Conservation (phyloP, 2,329 filamentous ascomycete genomes). For the Cladophialophora yegresii region DNA sequence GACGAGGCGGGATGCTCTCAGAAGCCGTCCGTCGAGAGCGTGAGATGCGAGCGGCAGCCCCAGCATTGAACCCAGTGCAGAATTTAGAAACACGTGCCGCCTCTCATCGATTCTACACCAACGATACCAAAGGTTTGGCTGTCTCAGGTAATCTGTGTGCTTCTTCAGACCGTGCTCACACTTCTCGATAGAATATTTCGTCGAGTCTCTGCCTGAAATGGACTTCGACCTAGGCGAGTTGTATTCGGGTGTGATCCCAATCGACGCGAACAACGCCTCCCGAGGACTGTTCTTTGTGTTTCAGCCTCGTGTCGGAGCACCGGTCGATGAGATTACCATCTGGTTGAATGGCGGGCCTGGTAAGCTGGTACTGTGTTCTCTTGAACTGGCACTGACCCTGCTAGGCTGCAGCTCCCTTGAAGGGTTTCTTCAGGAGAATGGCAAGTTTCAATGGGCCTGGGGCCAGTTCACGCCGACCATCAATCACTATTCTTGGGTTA, state of each 20-base stretch:
- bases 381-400: neutral
- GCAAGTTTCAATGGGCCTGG: conserved; percentile 38
- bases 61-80: neutral
- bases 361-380: neutral
- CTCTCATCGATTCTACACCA: neutral
- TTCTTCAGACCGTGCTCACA: neutral
- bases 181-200: conserved; percentile 21
- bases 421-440: conserved; percentile 42
- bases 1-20: neutral
- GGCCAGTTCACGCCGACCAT: conserved; percentile 36
- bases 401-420: conserved; percentile 32
- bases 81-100: neutral
- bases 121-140: neutral
- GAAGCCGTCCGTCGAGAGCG: neutral
- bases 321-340: conserved; percentile 32
- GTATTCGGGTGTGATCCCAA: conserved; percentile 27
- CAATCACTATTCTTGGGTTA: conserved; percentile 41
- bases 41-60: neutral
- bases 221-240: conserved; percentile 25
- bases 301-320: conserved; percentile 29
- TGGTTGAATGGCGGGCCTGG: conserved; percentile 36
- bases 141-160: neutral
- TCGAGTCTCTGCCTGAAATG: conserved; percentile 28
- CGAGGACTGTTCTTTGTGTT: conserved; percentile 31
- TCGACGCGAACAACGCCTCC: conserved; percentile 22